These are phyloP conservation scores for Pleurotus tuoliensis DNA, from an alignment of 768 basidiomycete genomes.

Conservation along the genomic window DNA sequence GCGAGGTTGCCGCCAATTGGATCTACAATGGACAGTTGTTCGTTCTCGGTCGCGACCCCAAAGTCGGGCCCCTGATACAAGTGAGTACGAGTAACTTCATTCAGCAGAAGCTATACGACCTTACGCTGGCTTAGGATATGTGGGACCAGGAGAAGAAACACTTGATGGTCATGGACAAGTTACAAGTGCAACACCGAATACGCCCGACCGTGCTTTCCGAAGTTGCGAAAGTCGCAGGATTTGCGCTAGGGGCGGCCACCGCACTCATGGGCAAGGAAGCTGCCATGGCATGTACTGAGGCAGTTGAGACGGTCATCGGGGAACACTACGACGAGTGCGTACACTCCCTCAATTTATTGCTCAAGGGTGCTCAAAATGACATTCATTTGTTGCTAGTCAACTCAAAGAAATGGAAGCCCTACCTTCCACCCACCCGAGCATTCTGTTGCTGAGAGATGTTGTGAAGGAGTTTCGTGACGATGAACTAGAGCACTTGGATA, in stretches of 20 bases:
- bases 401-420: conserved; percentile 66
- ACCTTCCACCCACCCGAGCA: conserved; percentile 68
- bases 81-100: conserved; percentile 33
- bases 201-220: conserved; percentile 84
- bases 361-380: background rate
- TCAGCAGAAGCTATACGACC: background rate
- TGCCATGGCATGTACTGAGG: conserved; percentile 98
- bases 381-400: conserved; percentile 51
- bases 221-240: conserved; percentile 83
- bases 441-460: conserved; percentile 67
- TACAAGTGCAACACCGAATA: conserved; percentile 78
- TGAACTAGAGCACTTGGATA: conserved; percentile 91
- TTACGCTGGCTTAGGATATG: conserved; percentile 68
- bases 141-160: conserved; percentile 97
- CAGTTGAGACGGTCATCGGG: conserved; percentile 95
- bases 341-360: background rate
- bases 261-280: conserved; percentile 89
- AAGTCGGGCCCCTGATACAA: conserved; percentile 66
- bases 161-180: conserved; percentile 76
- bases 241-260: conserved; percentile 80
- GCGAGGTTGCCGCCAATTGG: conserved; percentile 93
- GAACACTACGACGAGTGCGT: conserved; percentile 98
- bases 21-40: conserved; percentile 89
- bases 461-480: conserved; percentile 89
- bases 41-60: conserved; percentile 58